Percentiles rank a stretch among this genome's conserved stretches.
Conservation (phyloP, 805 yeast genomes). For the Cyberlindnera galapagoensis region DNA sequence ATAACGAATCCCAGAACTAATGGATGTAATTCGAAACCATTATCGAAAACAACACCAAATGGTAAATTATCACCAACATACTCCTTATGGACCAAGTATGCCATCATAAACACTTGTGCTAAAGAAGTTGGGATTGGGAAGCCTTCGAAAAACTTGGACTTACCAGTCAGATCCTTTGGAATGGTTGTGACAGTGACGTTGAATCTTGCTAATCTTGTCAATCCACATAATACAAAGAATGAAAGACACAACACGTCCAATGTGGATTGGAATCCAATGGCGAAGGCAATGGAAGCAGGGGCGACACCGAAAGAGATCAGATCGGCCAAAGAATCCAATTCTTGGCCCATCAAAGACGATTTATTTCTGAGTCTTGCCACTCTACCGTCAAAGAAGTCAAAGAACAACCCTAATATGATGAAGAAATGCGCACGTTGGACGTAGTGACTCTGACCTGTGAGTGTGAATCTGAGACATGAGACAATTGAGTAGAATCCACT, state of each 20-base stretch:
- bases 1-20: constrained; percentile 53
- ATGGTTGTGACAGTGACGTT: constrained; percentile 89
- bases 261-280: constrained; percentile 83
- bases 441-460: constrained; percentile 62
- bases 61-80: constrained; percentile 52
- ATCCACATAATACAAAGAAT: constrained; percentile 87
- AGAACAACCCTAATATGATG: constrained; percentile 85
- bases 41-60: constrained; percentile 53
- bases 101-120: constrained; percentile 67
- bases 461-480: constrained; percentile 74
- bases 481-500: constrained; percentile 89
- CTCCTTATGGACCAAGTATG: constrained; percentile 50
- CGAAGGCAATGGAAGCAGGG: constrained; percentile 89
- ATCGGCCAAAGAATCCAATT: constrained; percentile 94
- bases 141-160: constrained; percentile 91
- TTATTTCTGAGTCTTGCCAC: constrained; percentile 93
- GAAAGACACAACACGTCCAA: constrained; percentile 70
- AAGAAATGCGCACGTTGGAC: constrained; percentile 85
- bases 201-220: constrained; percentile 90
- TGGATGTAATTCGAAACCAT: constrained; percentile 70
- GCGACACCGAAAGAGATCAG: constrained; percentile 92
- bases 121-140: constrained; percentile 91
- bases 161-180: constrained; percentile 85
- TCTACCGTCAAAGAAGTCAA: constrained; percentile 95
- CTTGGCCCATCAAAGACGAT: constrained; percentile 93